phyloP scores from a whole-genome alignment of 345 rosid genomes.

The Sapria himalayana region DNA sequence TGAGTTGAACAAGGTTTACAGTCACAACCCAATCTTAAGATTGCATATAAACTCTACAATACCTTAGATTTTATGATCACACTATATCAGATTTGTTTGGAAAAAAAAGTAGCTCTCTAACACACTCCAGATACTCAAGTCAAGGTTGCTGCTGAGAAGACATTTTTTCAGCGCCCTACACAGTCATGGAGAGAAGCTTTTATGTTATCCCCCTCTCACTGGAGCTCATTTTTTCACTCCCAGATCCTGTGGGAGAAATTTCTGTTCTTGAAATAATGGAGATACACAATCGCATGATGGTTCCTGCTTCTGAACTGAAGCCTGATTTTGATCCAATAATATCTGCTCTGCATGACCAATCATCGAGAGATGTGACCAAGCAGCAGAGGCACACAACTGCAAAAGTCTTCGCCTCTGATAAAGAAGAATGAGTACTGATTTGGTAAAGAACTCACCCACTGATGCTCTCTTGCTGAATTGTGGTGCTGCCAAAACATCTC shows the following conservation, averaged over 20 bases:
- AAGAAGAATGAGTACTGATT: constrained; percentile 51
- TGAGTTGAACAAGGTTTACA: constrained; percentile 95
- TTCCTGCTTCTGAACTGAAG: constrained; percentile 42
- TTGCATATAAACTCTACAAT: constrained; percentile 69
- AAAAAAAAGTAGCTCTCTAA: constrained; percentile 60
- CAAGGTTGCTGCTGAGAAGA: constrained; percentile 83
- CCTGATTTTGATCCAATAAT: constrained; percentile 61
- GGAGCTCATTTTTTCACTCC: constrained; percentile 82
- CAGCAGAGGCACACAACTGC: constrained; percentile 87
- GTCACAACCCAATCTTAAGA: constrained; percentile 88
- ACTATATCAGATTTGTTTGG: constrained; percentile 85
- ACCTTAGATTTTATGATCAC: constrained; percentile 85
- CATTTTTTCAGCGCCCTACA: constrained; percentile 79
- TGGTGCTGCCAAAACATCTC: constrained; percentile 23
- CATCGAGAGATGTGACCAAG: constrained; percentile 85
- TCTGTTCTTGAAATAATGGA: constrained; percentile 79
- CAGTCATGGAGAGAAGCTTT: constrained; percentile 79
- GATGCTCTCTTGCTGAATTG: constrained; percentile 74
- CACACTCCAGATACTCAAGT: constrained; percentile 67
- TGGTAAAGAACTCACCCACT: constrained; percentile 47
- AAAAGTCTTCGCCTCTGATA: constrained; percentile 35
- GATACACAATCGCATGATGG: constrained; percentile 68
- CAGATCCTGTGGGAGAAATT: constrained; percentile 83
- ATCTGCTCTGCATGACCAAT: constrained; percentile 53
- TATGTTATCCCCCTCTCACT: constrained; percentile 89